Evolutionary conservation across 1,284 basidiomycete species (phyloP), one percentile per base, ranked within the genome.

Genomic region (Baeospora myosura): DNA sequence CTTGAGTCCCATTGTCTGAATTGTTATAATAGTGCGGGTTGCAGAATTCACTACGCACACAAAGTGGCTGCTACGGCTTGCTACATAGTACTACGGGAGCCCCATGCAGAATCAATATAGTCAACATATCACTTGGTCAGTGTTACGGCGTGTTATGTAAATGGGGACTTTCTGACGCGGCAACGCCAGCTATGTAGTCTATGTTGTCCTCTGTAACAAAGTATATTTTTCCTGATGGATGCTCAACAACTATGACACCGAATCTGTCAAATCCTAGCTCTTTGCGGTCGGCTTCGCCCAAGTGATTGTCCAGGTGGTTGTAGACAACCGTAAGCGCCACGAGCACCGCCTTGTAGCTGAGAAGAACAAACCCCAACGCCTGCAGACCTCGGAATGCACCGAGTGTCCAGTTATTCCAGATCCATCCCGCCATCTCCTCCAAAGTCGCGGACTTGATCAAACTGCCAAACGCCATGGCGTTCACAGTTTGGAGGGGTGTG

Each of bases 391-490:
- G 5, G 24, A 7, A 38, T 5, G 37, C 37, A 38, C 37, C 24
- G n/a, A 26, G 37, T 16, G 7, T 22, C 7, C 8, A n/a, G 14
- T 26, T 16, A 38, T 38, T 26, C 24, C 37, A 38, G 6, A 38
- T 38, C 37, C 37, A 38, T 14, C 23, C 5, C 5, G 37, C 37
- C 37, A 38, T 38, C 29, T 38, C 37, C 6, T 7, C 5, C 20
- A 38, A 22, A 26, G 37, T 29, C 14, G 37, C 23, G 4, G 4
- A 22, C 5, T 38, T 6, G 12, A 38, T 6, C 11, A 38, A 11
- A 10, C 18, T 7, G 8, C 11, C 24, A 7, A 38, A n/a, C 10
- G 22, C 24, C 6, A 38, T 12, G 4, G 16, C 10, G 18, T 38
- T 38, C 5, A 25, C 23, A 4, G 23, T 7, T 17, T 38, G 37